Evolutionary conservation across 1,139 yeast genomes (phyloP).

Genomic region (Candida freyschussii): DNA sequence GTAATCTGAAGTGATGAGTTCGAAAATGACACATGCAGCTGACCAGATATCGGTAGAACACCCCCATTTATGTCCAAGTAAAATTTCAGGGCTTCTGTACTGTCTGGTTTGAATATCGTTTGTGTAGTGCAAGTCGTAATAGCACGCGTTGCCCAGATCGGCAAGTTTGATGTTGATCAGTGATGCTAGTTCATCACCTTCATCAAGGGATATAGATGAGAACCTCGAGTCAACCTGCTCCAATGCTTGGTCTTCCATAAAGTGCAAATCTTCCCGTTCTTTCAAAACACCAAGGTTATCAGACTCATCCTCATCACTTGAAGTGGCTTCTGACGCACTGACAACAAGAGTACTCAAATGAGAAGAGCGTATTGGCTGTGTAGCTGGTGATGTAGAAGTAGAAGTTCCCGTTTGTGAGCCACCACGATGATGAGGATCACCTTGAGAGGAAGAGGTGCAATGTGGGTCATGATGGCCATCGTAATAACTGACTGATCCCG

Average conservation of each 20-base stretch:
- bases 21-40: slow-evolving; percentile 75
- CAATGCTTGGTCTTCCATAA: slow-evolving; percentile 1
- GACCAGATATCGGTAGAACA: slow-evolving; percentile 84
- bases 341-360: slow-evolving; percentile 9
- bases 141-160: slow-evolving; percentile 84
- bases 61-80: slow-evolving; percentile 72
- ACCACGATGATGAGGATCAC: not conserved
- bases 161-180: slow-evolving; percentile 62
- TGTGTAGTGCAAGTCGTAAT: slow-evolving; percentile 67
- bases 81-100: slow-evolving; percentile 74
- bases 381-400: slow-evolving; percentile 1
- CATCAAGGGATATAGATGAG: slow-evolving; percentile 8
- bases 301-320: slow-evolving; percentile 21
- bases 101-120: slow-evolving; percentile 85
- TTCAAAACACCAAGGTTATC: slow-evolving; percentile 5
- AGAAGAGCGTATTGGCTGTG: slow-evolving; percentile 6
- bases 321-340: slow-evolving; percentile 19
- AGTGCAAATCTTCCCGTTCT: slow-evolving; percentile 5
- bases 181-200: slow-evolving; percentile 13
- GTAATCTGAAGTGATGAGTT: slow-evolving; percentile 79
- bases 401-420: slow-evolving; percentile 1
- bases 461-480: slow-evolving; percentile 9
- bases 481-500: slow-evolving; percentile 16
- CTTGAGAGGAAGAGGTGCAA: not conserved
- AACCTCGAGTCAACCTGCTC: slow-evolving; percentile 4